Evolutionary conservation across 2,329 filamentous ascomycete genomes (phyloP), one percentile per base, ranked within the genome.

Genomic region (Clarireedia monteithiana): DNA sequence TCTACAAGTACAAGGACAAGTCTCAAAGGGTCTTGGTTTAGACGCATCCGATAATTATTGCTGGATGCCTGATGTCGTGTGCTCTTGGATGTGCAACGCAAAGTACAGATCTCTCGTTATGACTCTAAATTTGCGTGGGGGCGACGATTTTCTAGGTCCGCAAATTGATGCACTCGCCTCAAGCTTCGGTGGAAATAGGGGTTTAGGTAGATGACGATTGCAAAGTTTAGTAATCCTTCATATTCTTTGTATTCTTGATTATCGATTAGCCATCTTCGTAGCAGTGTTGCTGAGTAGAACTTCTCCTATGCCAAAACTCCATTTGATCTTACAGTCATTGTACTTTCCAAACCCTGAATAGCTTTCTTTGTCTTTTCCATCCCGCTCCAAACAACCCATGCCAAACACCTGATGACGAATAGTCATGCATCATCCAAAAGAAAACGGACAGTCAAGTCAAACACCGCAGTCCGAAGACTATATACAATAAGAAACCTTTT

Each of bases 171-270:
- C 9, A 3, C 30, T 34, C 30, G 30, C 30, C 58, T 80, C 62
- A 81, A 81, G 71, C 57, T 64, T 34, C 72, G 72, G 60, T 79
- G 78, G 12, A 34, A 4, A 34, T 34, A 34, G 30, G 30, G 30
- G 30, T 12, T 34, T 34, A 34, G 10, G 30, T 12, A 34, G 10
- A 34, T 12, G 27, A 10, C 7, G 27, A 10, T 34, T 34, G 30
- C 30, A 34, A 34, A 12, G 12, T 9, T 34, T 4, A 34, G 30
- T 34, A 34, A 20, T 20, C 20, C 20, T 20, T 20, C 20, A 20
- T 20, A 20, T 20, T 20, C 20, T 20, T 20, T 20, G 10, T 30
- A 10, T 34, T 34, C 9, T 34, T 34, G 4, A 34, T 34, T 34
- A 34, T 42, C 23, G 14, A 34, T 34, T 44, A 6, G 9, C 12